Evolutionary conservation across 140 eudicot species (phyloP).

Genomic region (Ambrosia hybrid): DNA sequence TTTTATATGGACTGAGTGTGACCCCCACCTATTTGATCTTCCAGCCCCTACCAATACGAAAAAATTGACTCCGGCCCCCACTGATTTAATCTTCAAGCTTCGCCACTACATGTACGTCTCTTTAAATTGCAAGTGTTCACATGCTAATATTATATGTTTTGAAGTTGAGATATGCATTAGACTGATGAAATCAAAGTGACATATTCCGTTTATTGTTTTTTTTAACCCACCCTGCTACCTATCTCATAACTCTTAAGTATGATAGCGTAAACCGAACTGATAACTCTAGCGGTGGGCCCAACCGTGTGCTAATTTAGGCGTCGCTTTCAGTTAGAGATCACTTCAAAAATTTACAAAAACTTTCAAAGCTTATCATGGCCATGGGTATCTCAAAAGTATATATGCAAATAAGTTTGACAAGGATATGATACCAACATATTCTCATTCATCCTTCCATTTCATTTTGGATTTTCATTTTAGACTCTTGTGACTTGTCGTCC

Average conservation of each 20-base stretch:
- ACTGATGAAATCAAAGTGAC: not conserved
- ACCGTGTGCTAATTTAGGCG: not conserved
- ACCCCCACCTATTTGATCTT: too few species aligned
- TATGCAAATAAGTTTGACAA: conserved; percentile 12
- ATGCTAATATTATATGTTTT: too few species aligned
- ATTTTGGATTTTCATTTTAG: conserved; percentile 32
- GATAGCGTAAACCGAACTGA: too few species aligned
- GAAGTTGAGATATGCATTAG: not conserved
- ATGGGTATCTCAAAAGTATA: not conserved
- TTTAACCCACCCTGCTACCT: too few species aligned
- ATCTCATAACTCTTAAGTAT: too few species aligned
- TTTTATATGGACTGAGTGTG: too few species aligned
- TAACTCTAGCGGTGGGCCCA: not conserved
- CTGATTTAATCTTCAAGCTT: too few species aligned
- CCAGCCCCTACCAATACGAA: too few species aligned
- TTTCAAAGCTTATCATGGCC: conserved; percentile 2
- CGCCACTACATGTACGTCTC: too few species aligned
- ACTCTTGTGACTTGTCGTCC: conserved; percentile 32
- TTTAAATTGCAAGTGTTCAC: too few species aligned
- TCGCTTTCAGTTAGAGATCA: too few species aligned
- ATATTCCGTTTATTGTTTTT: conserved; percentile 25
- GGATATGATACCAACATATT: conserved; percentile 10
- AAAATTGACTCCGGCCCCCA: too few species aligned
- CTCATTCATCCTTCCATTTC: not conserved
- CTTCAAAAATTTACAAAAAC: not conserved